Evolutionary conservation across 495 filamentous ascomycete species (phyloP).

Genomic region (Trichoderma reesei): DNA sequence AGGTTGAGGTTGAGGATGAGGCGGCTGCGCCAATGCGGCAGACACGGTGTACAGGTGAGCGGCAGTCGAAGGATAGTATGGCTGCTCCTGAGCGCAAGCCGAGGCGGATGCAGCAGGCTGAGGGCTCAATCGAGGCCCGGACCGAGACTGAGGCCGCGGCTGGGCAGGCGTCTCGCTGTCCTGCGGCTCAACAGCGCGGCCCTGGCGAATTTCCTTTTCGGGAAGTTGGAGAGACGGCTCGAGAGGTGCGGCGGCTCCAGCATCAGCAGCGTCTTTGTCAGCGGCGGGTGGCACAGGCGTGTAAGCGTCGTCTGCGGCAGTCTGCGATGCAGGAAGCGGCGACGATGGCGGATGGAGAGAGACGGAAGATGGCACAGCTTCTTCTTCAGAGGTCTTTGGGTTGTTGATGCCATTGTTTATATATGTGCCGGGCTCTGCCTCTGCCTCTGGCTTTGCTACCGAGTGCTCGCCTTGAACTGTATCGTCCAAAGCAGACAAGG

Average conservation of each 20-base stretch:
- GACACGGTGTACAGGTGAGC: background rate
- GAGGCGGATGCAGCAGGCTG: no score
- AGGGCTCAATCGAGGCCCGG: no score
- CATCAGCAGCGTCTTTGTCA: background rate
- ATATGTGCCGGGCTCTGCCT: no score
- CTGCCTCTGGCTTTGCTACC: no score
- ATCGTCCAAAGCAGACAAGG: no score
- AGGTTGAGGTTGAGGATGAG: no score
- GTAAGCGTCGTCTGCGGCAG: background rate
- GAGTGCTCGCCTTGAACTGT: no score
- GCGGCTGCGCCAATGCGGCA: background rate
- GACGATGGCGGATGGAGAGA: background rate
- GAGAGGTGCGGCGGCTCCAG: background rate
- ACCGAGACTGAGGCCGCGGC: background rate
- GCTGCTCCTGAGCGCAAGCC: background rate
- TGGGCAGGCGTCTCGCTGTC: background rate
- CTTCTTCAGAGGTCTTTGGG: no score
- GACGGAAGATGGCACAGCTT: no score
- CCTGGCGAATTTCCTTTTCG: constrained; percentile 1
- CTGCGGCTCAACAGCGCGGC: background rate
- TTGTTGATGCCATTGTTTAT: no score
- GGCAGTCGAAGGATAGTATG: background rate
- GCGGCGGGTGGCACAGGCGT: background rate
- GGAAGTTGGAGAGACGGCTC: background rate
- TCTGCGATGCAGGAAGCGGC: background rate